These are phyloP conservation scores for Rubia tinctorum DNA, from an alignment of 305 asterid species.

Conservation along the genomic window DNA sequence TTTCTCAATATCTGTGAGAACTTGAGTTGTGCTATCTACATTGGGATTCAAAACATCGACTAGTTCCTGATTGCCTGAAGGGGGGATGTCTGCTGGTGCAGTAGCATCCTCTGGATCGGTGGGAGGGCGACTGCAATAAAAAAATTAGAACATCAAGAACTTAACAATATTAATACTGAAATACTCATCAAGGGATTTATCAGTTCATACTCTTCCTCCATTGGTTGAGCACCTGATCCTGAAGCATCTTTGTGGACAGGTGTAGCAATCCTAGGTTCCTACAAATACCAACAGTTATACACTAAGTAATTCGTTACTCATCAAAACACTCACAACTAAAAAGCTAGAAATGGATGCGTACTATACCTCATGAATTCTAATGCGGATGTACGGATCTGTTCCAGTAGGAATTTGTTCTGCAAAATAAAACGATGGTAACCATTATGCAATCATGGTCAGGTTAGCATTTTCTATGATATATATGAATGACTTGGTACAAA, in stretches of 20 bases:
- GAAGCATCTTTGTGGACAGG: constrained; percentile 29
- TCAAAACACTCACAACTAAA: not conserved
- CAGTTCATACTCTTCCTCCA: constrained; percentile 69
- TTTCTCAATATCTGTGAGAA: constrained; percentile 26
- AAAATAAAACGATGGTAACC: constrained; percentile 16
- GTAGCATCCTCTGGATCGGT: constrained; percentile 26
- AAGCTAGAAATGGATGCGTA: constrained; percentile 18
- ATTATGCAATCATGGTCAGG: not conserved
- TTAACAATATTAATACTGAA: constrained; percentile 4
- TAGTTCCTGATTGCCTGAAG: constrained; percentile 28
- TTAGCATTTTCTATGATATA: not conserved
- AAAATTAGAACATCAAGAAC: not conserved
- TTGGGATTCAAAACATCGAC: constrained; percentile 19
- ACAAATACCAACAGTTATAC: constrained; percentile 1
- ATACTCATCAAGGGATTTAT: constrained; percentile 4
- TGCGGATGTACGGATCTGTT: constrained; percentile 52
- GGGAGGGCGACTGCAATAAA: constrained; percentile 44
- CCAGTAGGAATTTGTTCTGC: constrained; percentile 81
- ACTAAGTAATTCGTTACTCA: not conserved
- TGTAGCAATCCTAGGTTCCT: constrained; percentile 38
- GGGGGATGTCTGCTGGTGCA: constrained; percentile 19
- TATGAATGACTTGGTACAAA: not conserved
- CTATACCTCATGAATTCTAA: constrained; percentile 58
- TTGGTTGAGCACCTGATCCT: constrained; percentile 35
- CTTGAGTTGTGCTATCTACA: constrained; percentile 30